These are phyloP conservation scores for Coemansia sp. DNA, from an alignment of 192 early-diverging fungal genomes.

Conservation along the genomic window DNA sequence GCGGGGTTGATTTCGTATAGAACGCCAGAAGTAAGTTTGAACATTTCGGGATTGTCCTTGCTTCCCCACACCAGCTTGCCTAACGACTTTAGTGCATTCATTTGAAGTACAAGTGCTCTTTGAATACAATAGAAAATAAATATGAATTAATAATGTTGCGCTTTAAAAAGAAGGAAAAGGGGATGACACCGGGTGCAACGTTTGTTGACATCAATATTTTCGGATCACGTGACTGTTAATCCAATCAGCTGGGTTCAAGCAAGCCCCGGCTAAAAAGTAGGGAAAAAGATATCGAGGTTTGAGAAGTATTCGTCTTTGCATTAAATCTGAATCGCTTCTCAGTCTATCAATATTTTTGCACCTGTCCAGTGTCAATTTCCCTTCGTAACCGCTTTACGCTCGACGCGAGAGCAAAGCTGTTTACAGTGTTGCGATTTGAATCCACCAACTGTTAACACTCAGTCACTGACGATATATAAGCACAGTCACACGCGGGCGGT, in stretches of 20 bases:
- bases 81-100: conserved; percentile 69
- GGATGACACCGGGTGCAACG: background rate
- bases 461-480: background rate
- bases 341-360: background rate
- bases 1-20: no score
- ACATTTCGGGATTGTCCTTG: conserved; percentile 53
- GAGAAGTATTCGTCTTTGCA: background rate
- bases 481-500: background rate
- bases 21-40: conserved; percentile 64
- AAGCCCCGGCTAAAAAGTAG: background rate
- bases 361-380: background rate
- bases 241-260: background rate
- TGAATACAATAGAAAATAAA: background rate
- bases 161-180: background rate
- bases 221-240: background rate
- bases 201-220: background rate
- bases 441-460: background rate
- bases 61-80: conserved; percentile 69
- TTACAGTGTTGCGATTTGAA: background rate
- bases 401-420: background rate
- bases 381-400: background rate
- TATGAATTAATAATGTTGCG: background rate
- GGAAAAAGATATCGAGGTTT: background rate
- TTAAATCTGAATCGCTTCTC: background rate
- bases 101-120: conserved; percentile 15